Evolutionary conservation across 2,329 filamentous ascomycete species (phyloP).

Genomic region (Calonectria pseudoturangicola): DNA sequence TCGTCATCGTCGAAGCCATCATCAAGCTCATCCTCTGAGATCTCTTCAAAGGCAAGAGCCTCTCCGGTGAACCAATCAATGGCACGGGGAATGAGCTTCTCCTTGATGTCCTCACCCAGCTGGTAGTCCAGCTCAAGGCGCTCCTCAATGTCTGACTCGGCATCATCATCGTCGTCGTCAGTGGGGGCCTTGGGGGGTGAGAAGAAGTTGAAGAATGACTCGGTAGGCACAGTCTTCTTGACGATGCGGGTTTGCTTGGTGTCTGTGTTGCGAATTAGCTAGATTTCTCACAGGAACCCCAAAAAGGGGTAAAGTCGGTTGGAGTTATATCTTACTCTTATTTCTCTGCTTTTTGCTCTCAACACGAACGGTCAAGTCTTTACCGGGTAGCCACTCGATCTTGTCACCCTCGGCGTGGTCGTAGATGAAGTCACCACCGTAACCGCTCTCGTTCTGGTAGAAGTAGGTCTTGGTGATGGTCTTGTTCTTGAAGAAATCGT

Average conservation of each 20-base stretch:
- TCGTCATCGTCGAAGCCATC: constrained; percentile 93
- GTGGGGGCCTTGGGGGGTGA: constrained; percentile 91
- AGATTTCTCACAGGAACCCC: background rate
- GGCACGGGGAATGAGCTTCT: constrained; percentile 98
- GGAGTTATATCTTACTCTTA: constrained; percentile 82
- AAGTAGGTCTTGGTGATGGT: constrained; percentile 98
- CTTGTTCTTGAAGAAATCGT: constrained; percentile 99
- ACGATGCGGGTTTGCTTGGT: constrained; percentile 99
- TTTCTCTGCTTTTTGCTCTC: constrained; percentile 99
- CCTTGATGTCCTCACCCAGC: constrained; percentile 99
- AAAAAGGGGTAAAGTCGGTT: background rate
- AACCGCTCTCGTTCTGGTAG: constrained; percentile 99
- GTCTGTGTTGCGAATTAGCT: constrained; percentile 72
- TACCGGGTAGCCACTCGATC: constrained; percentile 95
- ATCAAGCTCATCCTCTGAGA: constrained; percentile 88
- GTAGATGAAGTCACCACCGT: constrained; percentile 99
- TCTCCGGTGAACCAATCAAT: constrained; percentile 99
- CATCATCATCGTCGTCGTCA: constrained; percentile 82
- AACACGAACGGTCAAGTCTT: constrained; percentile 94
- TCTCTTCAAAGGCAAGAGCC: constrained; percentile 95
- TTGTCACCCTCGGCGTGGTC: constrained; percentile 98
- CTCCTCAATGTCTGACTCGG: constrained; percentile 94
- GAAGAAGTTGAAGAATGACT: constrained; percentile 99
- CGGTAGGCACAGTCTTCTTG: constrained; percentile 98
- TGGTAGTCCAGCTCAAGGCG: constrained; percentile 99